Percentiles rank a stretch among this genome's conserved stretches.
Conservation (phyloP, 2,329 filamentous ascomycete species). For the Penicillium sp. region DNA sequence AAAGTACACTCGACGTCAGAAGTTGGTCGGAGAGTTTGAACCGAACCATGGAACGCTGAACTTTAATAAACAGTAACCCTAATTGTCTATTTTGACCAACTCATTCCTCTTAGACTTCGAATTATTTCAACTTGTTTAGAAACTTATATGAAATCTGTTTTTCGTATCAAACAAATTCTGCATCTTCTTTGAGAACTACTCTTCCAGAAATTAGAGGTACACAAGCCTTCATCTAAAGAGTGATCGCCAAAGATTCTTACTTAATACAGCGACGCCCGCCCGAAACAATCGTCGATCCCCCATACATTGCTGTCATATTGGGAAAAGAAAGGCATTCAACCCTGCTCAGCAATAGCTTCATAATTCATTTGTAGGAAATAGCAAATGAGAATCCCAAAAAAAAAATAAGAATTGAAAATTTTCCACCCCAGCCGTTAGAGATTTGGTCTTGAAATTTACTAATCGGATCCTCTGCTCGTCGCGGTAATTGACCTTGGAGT, state of each 20-base stretch:
- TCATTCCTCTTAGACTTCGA: background rate
- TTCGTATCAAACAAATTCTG: too few relatives aligned
- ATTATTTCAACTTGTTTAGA: too few relatives aligned
- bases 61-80: constrained; percentile 6
- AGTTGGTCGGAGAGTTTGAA: constrained; percentile 5
- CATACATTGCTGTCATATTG: background rate
- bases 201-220: too few relatives aligned
- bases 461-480: too few relatives aligned
- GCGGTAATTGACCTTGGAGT: too few relatives aligned
- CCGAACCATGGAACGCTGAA: constrained; percentile 13
- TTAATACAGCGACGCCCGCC: background rate
- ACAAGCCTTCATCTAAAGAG: background rate
- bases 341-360: background rate
- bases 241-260: constrained; percentile 2
- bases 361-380: background rate
- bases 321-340: background rate
- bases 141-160: too few relatives aligned
- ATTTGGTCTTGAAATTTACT: too few relatives aligned
- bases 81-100: constrained; percentile 8
- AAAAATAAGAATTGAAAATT: too few relatives aligned
- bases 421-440: too few relatives aligned
- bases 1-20: constrained; percentile 4
- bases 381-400: background rate
- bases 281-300: background rate
- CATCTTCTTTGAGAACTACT: background rate